Conservation (phyloP, 2,329 filamentous ascomycete species). For the Fusarium sp. region DNA sequence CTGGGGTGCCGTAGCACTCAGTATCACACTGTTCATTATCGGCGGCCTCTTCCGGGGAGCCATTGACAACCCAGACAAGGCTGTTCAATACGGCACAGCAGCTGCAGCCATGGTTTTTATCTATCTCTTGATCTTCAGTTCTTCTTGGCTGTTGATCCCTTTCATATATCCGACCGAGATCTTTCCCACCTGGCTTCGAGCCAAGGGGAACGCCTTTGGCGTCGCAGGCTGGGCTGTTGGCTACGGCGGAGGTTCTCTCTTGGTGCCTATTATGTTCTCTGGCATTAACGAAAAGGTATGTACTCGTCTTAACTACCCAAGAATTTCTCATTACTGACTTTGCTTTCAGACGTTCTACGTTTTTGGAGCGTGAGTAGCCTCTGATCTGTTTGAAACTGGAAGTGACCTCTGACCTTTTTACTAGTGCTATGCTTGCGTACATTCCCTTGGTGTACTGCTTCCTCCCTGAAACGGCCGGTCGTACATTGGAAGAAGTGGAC, state of each 20-base stretch:
- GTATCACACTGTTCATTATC: constrained; percentile 48
- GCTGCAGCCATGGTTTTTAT: constrained; percentile 50
- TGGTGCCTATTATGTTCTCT: constrained; percentile 14
- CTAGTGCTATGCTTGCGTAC: constrained; percentile 15
- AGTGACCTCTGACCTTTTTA: not conserved
- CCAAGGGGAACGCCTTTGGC: constrained; percentile 48
- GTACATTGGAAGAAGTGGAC: constrained; percentile 13
- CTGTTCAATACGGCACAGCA: constrained; percentile 46
- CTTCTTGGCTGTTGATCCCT: constrained; percentile 49
- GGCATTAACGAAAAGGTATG: constrained; percentile 18
- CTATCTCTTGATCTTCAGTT: constrained; percentile 48
- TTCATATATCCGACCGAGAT: constrained; percentile 51
- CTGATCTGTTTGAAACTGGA: rapidly evolving
- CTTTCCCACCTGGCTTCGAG: constrained; percentile 47
- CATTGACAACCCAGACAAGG: constrained; percentile 33
- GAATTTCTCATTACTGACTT: not conserved
- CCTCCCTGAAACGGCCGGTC: constrained; percentile 11
- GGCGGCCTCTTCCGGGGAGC: constrained; percentile 44
- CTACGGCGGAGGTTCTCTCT: constrained; percentile 24
- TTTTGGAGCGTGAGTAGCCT: constrained; percentile 6
- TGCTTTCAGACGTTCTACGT: constrained; percentile 7
- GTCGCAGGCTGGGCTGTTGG: constrained; percentile 44
- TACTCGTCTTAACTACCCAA: not conserved
- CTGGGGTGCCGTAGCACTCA: constrained; percentile 50
- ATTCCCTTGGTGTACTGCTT: constrained; percentile 18